Base-by-base conservation (phyloP, 768 basidiomycete species). In the Phlebiopsis gigantea region DNA sequence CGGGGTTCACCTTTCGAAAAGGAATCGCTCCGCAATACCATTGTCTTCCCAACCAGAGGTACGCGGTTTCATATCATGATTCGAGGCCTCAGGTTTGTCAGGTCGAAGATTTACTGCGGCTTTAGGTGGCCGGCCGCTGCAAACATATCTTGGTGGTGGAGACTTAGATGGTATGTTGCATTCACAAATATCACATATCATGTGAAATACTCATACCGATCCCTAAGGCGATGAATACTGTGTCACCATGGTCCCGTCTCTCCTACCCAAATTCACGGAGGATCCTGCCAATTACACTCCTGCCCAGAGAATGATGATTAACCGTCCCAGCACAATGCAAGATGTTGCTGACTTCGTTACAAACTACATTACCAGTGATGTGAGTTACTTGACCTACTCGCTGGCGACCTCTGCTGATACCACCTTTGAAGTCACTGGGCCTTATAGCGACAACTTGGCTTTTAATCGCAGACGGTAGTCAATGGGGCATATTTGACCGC, bases 331-430 rank as follows among this genome's bases (percentile, higher is more conserved):
- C 62, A 83, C 79, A 0, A 83, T 85, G 75, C 67, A 67, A 0
- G 86, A 88, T 66, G 79, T 90, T 9, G 83, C 81, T 0, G 79
- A 87, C 47, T 90, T 88, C 63, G 34, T 90, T 1, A 76, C 82
- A 53, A 83, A 88, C 55, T 88, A 82, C 57, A 84, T 88, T 56
- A 80, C 73, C 62, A 83, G 78, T 41, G 84, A 89, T 60, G 82
- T 83, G 60, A 59, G 78, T 72, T 22, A 17, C 8, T 39, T 17
- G 14, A 22, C n/a, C 8, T 39, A 19, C 2, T 39, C 31, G n/a
- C 6, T 14, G 17, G 34, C 34, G 34, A 39, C 34, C 19, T 1
- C 3, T 3, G 10, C 8, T 29, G 28, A 55, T 31, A 52, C 28
- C 51, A 51, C 55, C 8, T 14, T 8, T 8, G 9, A 53, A 82